Evolutionary conservation across 2,329 filamentous ascomycete species (phyloP).

Genomic region (Penicillium sp.): DNA sequence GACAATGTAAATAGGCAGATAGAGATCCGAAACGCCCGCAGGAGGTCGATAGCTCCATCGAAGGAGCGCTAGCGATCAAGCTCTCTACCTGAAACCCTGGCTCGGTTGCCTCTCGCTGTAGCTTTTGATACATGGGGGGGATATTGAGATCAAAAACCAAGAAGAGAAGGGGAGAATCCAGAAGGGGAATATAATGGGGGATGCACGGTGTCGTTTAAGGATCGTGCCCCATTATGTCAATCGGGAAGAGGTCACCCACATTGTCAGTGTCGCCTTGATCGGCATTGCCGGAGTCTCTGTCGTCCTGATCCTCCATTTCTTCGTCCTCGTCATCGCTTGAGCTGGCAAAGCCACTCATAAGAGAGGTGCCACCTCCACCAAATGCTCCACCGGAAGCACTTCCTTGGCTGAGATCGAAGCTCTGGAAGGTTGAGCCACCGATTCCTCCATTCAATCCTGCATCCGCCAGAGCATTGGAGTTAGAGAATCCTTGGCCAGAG

Average conservation of each 20-base stretch:
- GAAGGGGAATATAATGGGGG: constrained; percentile 9
- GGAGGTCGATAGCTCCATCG: background rate
- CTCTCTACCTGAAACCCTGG: background rate
- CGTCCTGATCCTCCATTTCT: constrained; percentile 71
- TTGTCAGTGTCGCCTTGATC: constrained; percentile 59
- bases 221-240: constrained; percentile 62
- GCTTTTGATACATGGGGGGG: background rate
- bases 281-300: constrained; percentile 44
- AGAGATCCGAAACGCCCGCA: background rate
- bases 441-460: constrained; percentile 73
- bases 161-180: constrained; percentile 4
- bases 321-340: constrained; percentile 96
- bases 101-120: background rate
- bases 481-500: constrained; percentile 57
- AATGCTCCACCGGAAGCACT: constrained; percentile 70
- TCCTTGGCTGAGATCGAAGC: constrained; percentile 67
- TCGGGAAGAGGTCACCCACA: constrained; percentile 65
- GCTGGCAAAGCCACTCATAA: constrained; percentile 89
- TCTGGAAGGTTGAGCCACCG: constrained; percentile 51
- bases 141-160: background rate
- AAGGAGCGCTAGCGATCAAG: background rate
- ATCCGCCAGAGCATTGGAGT: constrained; percentile 71
- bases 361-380: constrained; percentile 62
- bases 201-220: constrained; percentile 40
- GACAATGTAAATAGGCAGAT: background rate